Conservation (phyloP, 371 early-diverging fungal species). For the Apophysomyces ossiformis region DNA sequence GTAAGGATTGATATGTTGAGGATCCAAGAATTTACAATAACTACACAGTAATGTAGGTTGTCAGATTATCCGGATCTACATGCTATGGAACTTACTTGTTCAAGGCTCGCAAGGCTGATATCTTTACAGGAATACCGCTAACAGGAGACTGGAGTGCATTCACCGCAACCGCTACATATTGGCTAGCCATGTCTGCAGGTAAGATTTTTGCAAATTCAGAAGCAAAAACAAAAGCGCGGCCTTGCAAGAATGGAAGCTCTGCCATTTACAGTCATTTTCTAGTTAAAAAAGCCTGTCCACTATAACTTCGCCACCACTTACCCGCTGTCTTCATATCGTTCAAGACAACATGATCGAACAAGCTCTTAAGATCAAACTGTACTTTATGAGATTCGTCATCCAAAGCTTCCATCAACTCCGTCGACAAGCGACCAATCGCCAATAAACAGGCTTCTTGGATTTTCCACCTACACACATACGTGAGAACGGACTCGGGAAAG, state of each 20-base stretch:
- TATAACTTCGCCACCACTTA: slow-evolving; percentile 21
- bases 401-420: slow-evolving; percentile 61
- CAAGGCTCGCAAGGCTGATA: slow-evolving; percentile 83
- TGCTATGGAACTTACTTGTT: slow-evolving; percentile 50
- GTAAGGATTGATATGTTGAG: slow-evolving; percentile 63
- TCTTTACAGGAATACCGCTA: slow-evolving; percentile 69
- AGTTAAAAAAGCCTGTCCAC: too few species aligned
- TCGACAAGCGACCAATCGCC: slow-evolving; percentile 69
- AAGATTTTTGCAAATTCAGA: slow-evolving; percentile 80
- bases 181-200: slow-evolving; percentile 66
- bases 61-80: background rate
- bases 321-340: slow-evolving; percentile 65
- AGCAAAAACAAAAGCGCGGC: slow-evolving; percentile 87
- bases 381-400: slow-evolving; percentile 44
- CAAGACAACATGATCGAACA: slow-evolving; percentile 82
- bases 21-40: slow-evolving; percentile 68
- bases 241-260: slow-evolving; percentile 85
- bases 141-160: slow-evolving; percentile 66
- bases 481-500: background rate
- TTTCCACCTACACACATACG: slow-evolving; percentile 69
- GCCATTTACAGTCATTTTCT: slow-evolving; percentile 1
- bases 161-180: slow-evolving; percentile 77
- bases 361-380: slow-evolving; percentile 65
- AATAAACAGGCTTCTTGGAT: slow-evolving; percentile 82
- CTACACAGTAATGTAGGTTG: slow-evolving; percentile 25